A percentile compares a stretch with the other conserved stretches of the same genome.
These are phyloP conservation scores for Pelargonium fulgidum DNA, from an alignment of 441 rosid species.

Conservation along the genomic window DNA sequence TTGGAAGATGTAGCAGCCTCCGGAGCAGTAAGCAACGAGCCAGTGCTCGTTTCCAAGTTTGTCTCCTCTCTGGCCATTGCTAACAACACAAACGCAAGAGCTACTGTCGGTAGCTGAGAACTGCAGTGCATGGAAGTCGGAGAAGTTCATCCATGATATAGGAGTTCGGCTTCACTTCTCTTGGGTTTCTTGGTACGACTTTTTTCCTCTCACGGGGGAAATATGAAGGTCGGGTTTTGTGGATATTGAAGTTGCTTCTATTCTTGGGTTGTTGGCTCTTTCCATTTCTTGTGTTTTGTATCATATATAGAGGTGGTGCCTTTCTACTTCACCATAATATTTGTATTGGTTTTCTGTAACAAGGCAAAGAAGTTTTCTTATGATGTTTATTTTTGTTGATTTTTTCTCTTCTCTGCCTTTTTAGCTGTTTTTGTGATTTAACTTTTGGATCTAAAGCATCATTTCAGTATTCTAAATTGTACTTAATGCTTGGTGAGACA, in stretches of 20 bases:
- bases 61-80: conserved; percentile 43
- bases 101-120: conserved; percentile 40
- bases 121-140: conserved; percentile 9
- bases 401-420: no score
- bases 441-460: no score
- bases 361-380: no score
- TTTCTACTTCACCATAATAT: conserved; percentile 25
- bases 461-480: no score
- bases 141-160: no score
- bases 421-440: no score
- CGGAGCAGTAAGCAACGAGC: conserved; percentile 47
- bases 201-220: conserved; percentile 2
- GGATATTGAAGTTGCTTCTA: neutral
- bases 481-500: no score
- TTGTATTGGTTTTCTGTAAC: conserved; percentile 11
- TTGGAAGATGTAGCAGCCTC: conserved; percentile 69
- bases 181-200: neutral
- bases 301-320: conserved; percentile 26
- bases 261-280: neutral
- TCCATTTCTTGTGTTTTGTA: conserved; percentile 26
- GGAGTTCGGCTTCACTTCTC: conserved; percentile 1
- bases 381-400: no score
- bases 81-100: conserved; percentile 32
- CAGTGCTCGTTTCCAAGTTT: conserved; percentile 48
- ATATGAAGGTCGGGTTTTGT: conserved; percentile 19